Percentiles rank a stretch among this genome's conserved stretches.
Evolutionary conservation across 139 green algal species (phyloP).

Genomic region (Picochlorum sp.): DNA sequence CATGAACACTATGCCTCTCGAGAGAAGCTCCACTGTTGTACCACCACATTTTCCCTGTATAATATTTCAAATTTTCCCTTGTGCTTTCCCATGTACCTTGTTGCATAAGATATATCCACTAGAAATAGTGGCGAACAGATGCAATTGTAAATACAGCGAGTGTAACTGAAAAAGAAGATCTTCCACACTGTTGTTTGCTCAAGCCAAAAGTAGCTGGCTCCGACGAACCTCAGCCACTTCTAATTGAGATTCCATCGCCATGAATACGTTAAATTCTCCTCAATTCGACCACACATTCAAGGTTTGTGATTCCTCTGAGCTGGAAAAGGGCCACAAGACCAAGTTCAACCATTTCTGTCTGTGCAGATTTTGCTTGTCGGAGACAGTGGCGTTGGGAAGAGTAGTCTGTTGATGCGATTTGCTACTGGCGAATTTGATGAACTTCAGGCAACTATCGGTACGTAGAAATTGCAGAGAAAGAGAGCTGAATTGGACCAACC

Average conservation of each 20-base stretch:
- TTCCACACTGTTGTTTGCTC: too few relatives aligned
- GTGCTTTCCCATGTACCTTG: too few relatives aligned
- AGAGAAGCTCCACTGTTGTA: too few relatives aligned
- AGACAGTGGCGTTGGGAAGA: slow-evolving; percentile 85
- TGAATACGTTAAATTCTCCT: neutral
- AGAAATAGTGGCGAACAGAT: too few relatives aligned
- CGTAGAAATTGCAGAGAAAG: neutral
- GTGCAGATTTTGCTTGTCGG: slow-evolving; percentile 79
- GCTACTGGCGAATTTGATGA: slow-evolving; percentile 77
- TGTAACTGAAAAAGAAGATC: too few relatives aligned
- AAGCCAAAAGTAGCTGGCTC: too few relatives aligned
- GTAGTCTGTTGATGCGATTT: slow-evolving; percentile 80
- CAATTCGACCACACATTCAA: slow-evolving; percentile 65
- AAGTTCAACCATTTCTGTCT: neutral
- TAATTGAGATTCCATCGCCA: neutral
- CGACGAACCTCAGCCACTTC: neutral
- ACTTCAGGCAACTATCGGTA: slow-evolving; percentile 70
- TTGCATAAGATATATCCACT: too few relatives aligned
- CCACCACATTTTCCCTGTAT: too few relatives aligned
- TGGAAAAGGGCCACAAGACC: neutral
- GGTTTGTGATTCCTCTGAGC: slow-evolving; percentile 18
- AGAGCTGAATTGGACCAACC: neutral
- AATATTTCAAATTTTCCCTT: too few relatives aligned
- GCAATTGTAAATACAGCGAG: too few relatives aligned
- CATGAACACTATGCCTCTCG: too few relatives aligned